phyloP scores from a whole-genome alignment of 371 early-diverging fungal species.

The Mycotypha africana region DNA sequence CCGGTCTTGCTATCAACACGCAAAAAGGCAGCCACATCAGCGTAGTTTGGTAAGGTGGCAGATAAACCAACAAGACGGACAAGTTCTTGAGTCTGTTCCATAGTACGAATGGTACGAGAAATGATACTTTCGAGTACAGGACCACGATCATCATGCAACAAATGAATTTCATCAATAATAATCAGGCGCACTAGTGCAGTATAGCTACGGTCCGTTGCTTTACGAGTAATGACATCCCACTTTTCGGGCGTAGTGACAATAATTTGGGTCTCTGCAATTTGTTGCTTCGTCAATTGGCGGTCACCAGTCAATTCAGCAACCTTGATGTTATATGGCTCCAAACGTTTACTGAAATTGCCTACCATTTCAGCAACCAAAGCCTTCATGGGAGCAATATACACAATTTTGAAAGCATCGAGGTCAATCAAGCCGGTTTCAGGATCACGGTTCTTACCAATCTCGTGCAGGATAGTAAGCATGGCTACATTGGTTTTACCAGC shows the following conservation, averaged over 20 bases:
- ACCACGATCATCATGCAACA: conserved; percentile 99
- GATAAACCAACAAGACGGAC: conserved; percentile 96
- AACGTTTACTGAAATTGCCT: conserved; percentile 77
- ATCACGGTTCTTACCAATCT: conserved; percentile 76
- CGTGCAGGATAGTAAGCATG: conserved; percentile 90
- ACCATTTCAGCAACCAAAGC: conserved; percentile 99
- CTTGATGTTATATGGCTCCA: conserved; percentile 75
- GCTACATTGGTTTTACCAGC: conserved; percentile 99
- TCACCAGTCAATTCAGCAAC: conserved; percentile 99
- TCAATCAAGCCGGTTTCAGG: conserved; percentile 72
- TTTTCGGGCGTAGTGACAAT: conserved; percentile 99
- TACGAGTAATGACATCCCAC: conserved; percentile 99
- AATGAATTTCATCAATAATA: conserved; percentile 99
- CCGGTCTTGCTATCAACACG: conserved; percentile 80
- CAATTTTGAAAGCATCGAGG: conserved; percentile 89
- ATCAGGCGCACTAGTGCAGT: conserved; percentile 89
- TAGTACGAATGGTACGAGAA: conserved; percentile 84
- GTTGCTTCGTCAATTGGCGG: conserved; percentile 90
- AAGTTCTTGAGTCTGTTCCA: conserved; percentile 86
- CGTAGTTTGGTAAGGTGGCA: conserved; percentile 99
- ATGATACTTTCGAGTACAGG: conserved; percentile 98
- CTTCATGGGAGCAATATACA: conserved; percentile 99
- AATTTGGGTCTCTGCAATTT: conserved; percentile 93
- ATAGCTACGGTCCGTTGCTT: conserved; percentile 90
- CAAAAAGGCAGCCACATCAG: conserved; percentile 96